Evolutionary conservation across 306 rosid species (phyloP), one percentile per base, ranked within the genome.

Genomic region (Amphicarpaea edgeworthii): DNA sequence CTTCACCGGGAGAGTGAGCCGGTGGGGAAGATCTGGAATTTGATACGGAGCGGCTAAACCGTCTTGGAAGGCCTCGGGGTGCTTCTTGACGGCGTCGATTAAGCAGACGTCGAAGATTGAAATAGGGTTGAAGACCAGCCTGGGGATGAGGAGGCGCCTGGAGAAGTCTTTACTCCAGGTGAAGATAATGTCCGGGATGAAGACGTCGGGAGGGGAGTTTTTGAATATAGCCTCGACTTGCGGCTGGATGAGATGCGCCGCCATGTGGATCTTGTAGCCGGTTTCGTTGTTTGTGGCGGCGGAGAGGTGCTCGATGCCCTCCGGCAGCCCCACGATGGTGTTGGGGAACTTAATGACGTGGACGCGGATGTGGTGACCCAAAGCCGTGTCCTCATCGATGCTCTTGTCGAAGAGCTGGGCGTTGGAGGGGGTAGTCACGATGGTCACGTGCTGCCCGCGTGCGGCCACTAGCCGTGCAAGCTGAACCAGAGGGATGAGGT

Each of bases 401-500:
- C 49, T 58, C n/a, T 82, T 72, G 0, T 79, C 42, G 10, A 80
- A 55, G 55, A 72, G 58, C 8, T 63, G 37, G 1, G 83, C 78
- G 26, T 83, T 86, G 40, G 24, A 49, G 0, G 81, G 77, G 9
- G 83, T 83, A 7, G 87, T 61, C 54, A 86, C 11, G 70, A 86
- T 73, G 40, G 89, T 86, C 12, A 77, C 83, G 0, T 83, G 60
- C 34, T 57, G 79, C 10, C 71, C 79, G 1, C 76, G 72, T 5
- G 75, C 21, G 0, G 81, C 71, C 5, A 86, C 32, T 43, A 86
- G 43, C 0, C 71, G 78, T 6, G 86, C 86, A 0, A 83, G 42
- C 68, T 83, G 81, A 1, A 66, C 55, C 1, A 83, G 71, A 1
- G 90, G 87, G 51, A 83, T 80, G 12, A 72, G 37, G 43, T 86